Base-by-base conservation (phyloP, 805 yeast species). In the Saccharomycopsis vini region DNA sequence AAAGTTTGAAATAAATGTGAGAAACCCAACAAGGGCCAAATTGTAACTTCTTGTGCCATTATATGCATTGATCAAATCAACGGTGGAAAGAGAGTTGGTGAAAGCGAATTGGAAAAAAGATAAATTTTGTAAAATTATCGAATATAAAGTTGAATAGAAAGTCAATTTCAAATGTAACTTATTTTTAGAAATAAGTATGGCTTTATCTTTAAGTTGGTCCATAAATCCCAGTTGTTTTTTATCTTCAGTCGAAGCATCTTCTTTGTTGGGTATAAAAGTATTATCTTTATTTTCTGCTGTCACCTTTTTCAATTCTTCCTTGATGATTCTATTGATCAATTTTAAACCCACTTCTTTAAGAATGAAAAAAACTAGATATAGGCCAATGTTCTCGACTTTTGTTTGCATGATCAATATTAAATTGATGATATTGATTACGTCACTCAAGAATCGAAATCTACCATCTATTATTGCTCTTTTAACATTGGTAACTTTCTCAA, bases 11-110 rank as follows among this genome's bases (percentile, higher is more conserved):
- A 81, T 57, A 57, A 84, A 83, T 12, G 95, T 86, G 43, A 92
- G 61, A 0, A 81, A 23, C 0, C 95, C 95, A 3, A 90, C 95
- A 2, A 74, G 57, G 5, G 73, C 53, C 19, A 89, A 72, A 51
- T 80, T 75, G 56, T 87, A 92, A 36, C 75, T 71, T 1, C 75
- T 62, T 5, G 89, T 68, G 0, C 98, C 98, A 57, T 90, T 90
- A 61, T 92, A 92, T 0, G 96, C 89, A 58, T 90, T 89, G 0
- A 95, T 77, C 20, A 92, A 68, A 55, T 90, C 97, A 19, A 92
- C 79, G 0, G 97, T 81, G 0, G 97, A 90, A 52, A 92, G 70
- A 32, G 95, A 86, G 56, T 92, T 92, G 0, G 97, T 88, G 40
- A 85, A 86, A 0, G 97, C 97, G 58, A 82, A 70, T 18, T 85